Conservation (phyloP, 2,329 filamentous ascomycete species). For the Aspergillus alliaceus region DNA sequence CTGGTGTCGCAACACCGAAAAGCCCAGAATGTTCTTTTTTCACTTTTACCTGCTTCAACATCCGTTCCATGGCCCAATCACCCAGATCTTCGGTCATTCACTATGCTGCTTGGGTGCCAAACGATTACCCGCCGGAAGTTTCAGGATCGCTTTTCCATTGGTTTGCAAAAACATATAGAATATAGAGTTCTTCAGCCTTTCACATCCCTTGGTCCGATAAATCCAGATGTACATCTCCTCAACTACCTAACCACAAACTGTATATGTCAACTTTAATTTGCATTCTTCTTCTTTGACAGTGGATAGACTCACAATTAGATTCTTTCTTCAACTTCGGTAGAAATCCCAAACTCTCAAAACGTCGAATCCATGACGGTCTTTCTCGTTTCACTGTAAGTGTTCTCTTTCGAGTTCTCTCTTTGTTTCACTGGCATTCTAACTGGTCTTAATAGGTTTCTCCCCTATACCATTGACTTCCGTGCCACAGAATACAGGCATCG, state of each 20-base stretch:
- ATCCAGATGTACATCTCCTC: background rate
- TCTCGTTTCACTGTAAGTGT: constrained; percentile 35
- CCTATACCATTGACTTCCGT: constrained; percentile 39
- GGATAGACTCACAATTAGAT: background rate
- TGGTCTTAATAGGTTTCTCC: constrained; percentile 30
- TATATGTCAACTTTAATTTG: background rate
- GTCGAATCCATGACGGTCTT: constrained; percentile 32
- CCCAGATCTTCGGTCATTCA: constrained; percentile 11
- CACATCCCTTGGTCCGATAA: constrained; percentile 11
- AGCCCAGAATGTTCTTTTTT: constrained; percentile 19
- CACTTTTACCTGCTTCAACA: constrained; percentile 7
- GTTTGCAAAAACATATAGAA: constrained; percentile 10
- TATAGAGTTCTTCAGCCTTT: constrained; percentile 5
- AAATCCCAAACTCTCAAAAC: background rate
- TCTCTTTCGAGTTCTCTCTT: background rate
- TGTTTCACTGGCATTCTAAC: constrained; percentile 4
- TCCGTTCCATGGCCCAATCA: constrained; percentile 17
- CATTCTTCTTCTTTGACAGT: background rate
- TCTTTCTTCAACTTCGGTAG: background rate
- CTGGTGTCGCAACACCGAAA: constrained; percentile 1
- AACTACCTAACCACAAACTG: background rate
- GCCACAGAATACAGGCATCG: constrained; percentile 22
- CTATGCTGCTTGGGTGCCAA: constrained; percentile 13
- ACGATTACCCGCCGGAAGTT: constrained; percentile 10
- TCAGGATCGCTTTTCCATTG: constrained; percentile 11